phyloP scores from a whole-genome alignment of 768 basidiomycete genomes.

The Filobasidium wieringae region DNA sequence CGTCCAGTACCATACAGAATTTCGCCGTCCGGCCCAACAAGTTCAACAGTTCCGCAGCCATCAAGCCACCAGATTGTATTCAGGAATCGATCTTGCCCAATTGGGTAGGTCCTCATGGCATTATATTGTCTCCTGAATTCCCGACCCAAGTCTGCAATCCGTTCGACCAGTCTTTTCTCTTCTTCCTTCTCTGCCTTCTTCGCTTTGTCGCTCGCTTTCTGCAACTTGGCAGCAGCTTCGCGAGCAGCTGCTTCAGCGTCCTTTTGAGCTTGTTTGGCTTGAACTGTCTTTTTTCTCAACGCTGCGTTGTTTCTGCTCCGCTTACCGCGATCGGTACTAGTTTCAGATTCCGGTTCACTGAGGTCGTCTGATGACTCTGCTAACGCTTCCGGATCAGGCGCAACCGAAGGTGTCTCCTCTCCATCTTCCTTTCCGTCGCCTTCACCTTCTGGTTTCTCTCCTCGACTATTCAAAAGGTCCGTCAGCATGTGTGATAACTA shows the following conservation, averaged over 20 bases:
- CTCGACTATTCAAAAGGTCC: neutral
- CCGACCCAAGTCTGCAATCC: slow-evolving; percentile 75
- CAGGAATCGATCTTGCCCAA: slow-evolving; percentile 86
- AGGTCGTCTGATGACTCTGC: slow-evolving; percentile 18
- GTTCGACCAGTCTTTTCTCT: slow-evolving; percentile 2
- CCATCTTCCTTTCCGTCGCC: slow-evolving; percentile 8
- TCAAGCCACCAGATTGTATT: slow-evolving; percentile 99
- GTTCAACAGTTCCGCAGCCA: slow-evolving; percentile 72
- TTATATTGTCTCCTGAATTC: slow-evolving; percentile 86
- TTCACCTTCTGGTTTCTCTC: neutral
- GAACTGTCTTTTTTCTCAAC: slow-evolving; percentile 31
- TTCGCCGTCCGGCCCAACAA: slow-evolving; percentile 65
- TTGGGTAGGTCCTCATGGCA: slow-evolving; percentile 69
- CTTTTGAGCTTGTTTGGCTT: slow-evolving; percentile 31
- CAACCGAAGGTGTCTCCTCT: neutral
- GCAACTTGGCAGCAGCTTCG: neutral
- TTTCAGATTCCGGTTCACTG: slow-evolving; percentile 11
- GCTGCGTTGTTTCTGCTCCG: slow-evolving; percentile 10
- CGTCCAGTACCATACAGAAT: slow-evolving; percentile 79
- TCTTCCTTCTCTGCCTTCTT: slow-evolving; percentile 7
- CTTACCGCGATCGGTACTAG: slow-evolving; percentile 5
- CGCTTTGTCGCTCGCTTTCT: slow-evolving; percentile 11
- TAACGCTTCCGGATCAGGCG: neutral
- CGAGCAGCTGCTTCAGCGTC: neutral
- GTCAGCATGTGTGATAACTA: slow-evolving; percentile 18